These are phyloP conservation scores for Moesziomyces parantarcticus DNA, from an alignment of 1,284 basidiomycete species.

Conservation along the genomic window DNA sequence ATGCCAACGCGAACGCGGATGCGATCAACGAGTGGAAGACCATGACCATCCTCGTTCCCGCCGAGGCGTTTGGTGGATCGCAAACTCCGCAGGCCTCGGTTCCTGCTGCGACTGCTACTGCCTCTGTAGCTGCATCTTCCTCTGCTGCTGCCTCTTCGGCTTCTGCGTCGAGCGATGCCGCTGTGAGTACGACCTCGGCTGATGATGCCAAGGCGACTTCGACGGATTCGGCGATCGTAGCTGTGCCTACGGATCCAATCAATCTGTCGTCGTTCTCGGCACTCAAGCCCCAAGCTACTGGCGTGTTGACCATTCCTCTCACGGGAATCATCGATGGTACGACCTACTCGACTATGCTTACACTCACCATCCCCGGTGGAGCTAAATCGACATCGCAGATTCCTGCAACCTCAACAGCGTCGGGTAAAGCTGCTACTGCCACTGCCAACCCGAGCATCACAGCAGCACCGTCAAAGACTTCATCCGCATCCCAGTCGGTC, in stretches of 20 bases:
- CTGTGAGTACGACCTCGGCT: slow-evolving; percentile 8
- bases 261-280: slow-evolving; percentile 34
- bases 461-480: slow-evolving; percentile 6
- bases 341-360: slow-evolving; percentile 38
- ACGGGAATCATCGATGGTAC: slow-evolving; percentile 33
- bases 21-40: slow-evolving; percentile 33
- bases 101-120: slow-evolving; percentile 1
- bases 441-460: not conserved
- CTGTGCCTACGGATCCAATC: slow-evolving; percentile 10
- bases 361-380: slow-evolving; percentile 22
- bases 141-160: slow-evolving; percentile 1
- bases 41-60: slow-evolving; percentile 46
- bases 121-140: not conserved
- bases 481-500: not conserved
- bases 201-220: slow-evolving; percentile 5
- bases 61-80: slow-evolving; percentile 28
- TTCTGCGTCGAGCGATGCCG: slow-evolving; percentile 1
- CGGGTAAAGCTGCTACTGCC: slow-evolving; percentile 11
- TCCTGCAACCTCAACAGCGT: not conserved
- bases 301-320: slow-evolving; percentile 27
- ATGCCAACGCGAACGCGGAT: slow-evolving; percentile 4
- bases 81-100: slow-evolving; percentile 13
- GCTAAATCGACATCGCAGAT: not conserved
- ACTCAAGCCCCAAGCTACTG: slow-evolving; percentile 10
- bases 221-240: slow-evolving; percentile 1